Base-by-base conservation (phyloP, 805 yeast species). In the Grigorovia transvaalensis region DNA sequence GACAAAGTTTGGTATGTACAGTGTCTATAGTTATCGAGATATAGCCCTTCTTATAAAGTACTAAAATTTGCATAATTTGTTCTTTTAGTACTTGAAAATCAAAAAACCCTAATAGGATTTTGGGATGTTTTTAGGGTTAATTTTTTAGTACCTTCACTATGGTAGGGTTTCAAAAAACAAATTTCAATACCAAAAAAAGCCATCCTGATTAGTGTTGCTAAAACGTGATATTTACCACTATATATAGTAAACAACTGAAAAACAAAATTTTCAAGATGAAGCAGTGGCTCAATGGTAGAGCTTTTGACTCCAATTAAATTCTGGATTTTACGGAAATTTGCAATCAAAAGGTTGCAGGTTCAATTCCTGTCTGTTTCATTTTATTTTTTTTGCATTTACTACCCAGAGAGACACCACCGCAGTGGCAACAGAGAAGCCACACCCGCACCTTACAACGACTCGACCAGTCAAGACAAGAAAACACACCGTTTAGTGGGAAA, bases 281-380 rank as follows among this genome's bases (percentile, higher is more conserved):
- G 42, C 42, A 38, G 42, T 38, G 42, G 42, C 42, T 38, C 42
- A 38, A 38, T 38, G 42, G 42, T 38, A 38, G 42, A 38, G 42
- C 42, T 38, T 38, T 38, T 38, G 42, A 38, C 42, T 38, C 42
- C 42, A 38, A 38, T 38, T 38, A 38, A 38, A 38, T 38, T 38
- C 42, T 38, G 42, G 42, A 38, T 38, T 38, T 38, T 13, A n/a
- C n/a, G 42, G 18, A 38, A 38, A n/a, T 7, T 46, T 38, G 23
- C 41, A 15, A 45, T 50, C 47, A 18, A 45, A 45, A 29, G 47
- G 47, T 45, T 45, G 47, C 47, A 45, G 47, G 47, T 45, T 45
- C 47, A 45, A 45, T 45, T 45, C 47, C 47, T 45, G 47, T 45
- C 47, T 29, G 47, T 45, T 45, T 45, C 47, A 45, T 44, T 45